Conservation (phyloP, 441 rosid species). For the Jatropha podagrica region DNA sequence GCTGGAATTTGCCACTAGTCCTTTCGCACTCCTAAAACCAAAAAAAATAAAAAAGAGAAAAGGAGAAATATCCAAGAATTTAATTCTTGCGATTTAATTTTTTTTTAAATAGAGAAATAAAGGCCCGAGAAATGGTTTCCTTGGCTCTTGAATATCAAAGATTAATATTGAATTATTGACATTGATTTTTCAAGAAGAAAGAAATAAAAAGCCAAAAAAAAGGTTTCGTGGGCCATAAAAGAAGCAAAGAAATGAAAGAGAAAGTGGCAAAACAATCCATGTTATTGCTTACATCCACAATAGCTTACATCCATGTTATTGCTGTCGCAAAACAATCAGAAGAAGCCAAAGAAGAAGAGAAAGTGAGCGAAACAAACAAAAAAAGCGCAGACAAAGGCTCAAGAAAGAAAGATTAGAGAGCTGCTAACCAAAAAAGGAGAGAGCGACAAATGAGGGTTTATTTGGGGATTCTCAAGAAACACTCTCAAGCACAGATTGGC, state of each 20-base stretch:
- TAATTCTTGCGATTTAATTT: neutral
- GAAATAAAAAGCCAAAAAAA: too few relatives aligned
- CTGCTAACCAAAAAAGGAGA: neutral
- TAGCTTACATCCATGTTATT: conserved; percentile 45
- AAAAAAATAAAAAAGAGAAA: too few relatives aligned
- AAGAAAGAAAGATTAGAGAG: neutral
- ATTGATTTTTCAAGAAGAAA: too few relatives aligned
- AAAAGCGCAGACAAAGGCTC: neutral
- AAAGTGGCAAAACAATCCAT: neutral
- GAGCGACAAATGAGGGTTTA: neutral
- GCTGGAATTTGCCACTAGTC: conserved; percentile 64
- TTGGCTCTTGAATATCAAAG: too few relatives aligned
- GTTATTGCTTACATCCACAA: too few relatives aligned
- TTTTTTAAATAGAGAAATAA: neutral
- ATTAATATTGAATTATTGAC: too few relatives aligned
- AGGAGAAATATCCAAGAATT: neutral
- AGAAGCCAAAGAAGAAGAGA: neutral
- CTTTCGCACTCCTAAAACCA: conserved; percentile 25
- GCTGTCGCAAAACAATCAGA: neutral
- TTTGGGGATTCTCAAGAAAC: conserved; percentile 21
- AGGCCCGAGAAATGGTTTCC: neutral
- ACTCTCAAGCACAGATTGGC: neutral
- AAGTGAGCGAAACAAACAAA: neutral
- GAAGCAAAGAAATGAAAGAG: neutral
- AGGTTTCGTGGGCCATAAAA: neutral